Evolutionary conservation across 768 basidiomycete species (phyloP), one percentile per base, ranked within the genome.

Genomic region (Tremella mesenterica): DNA sequence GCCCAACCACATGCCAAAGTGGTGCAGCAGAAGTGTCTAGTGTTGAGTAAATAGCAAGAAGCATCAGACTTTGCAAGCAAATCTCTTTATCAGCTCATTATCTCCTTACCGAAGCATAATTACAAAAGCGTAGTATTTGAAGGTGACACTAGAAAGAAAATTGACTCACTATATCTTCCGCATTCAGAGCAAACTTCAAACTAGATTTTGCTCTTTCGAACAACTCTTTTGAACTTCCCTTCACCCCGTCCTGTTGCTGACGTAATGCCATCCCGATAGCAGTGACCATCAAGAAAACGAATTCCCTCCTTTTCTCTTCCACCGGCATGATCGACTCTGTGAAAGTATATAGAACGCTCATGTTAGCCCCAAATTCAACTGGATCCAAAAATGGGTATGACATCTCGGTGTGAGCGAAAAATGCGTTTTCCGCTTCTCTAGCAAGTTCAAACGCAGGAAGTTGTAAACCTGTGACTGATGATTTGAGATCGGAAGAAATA

Each of bases 1-100:
- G 52, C 23, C 61, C 65, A 14, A 67, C 57, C 3, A 60, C 55
- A 20, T 61, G 59, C 61, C 61, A 63, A 5, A 61, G 48, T 12
- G 62, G 53, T 8, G 56, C 53, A n/a, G 48, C 55, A 8, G 54
- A 51, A 8, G 59, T 55, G 27, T 63, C 57, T 41, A 55, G 58
- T 39, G 62, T 49, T 6, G 56, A 38, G 33, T 64, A 67, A 8
- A 67, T 50, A 12, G 53, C 57, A 20, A 67, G 53, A 2, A 67
- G 48, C 9, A 64, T 56, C 14, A 64, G 34, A 1, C n/a, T n/a
- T n/a, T n/a, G n/a, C n/a, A n/a, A n/a, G n/a, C n/a, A n/a, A n/a
- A n/a, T n/a, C n/a, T n/a, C n/a, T n/a, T n/a, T n/a, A n/a, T n/a
- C n/a, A n/a, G n/a, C n/a, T n/a, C n/a, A n/a, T n/a, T n/a, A n/a